Evolutionary conservation across 257 asterid species (phyloP).

Genomic region (Solanum sitiens): DNA sequence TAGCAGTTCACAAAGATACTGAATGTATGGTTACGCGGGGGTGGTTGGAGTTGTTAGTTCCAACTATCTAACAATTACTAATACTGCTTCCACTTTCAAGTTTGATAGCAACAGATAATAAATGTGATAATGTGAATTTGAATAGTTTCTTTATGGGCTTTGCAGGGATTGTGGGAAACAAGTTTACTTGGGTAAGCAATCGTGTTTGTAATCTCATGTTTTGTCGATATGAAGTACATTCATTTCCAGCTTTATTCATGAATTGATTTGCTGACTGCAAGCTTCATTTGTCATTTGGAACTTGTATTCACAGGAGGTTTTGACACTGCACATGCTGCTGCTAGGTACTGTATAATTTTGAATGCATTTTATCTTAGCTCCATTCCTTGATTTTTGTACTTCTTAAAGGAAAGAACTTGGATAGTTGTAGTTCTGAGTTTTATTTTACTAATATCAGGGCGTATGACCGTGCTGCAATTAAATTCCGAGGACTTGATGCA

Average conservation of each 20-base stretch:
- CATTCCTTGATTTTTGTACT: background rate
- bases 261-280: background rate
- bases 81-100: background rate
- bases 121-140: background rate
- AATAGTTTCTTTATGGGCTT: background rate
- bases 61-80: background rate
- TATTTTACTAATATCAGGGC: slow-evolving; percentile 46
- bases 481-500: slow-evolving; percentile 87
- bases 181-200: slow-evolving; percentile 72
- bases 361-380: background rate
- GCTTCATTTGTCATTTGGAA: slow-evolving; percentile 1
- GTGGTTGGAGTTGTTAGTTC: background rate
- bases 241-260: background rate
- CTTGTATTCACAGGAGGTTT: slow-evolving; percentile 53
- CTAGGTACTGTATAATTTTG: slow-evolving; percentile 45
- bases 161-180: slow-evolving; percentile 97
- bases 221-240: background rate
- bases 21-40: background rate
- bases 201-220: background rate
- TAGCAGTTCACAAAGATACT: too few relatives aligned
- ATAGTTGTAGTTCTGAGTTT: background rate
- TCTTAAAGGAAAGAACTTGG: background rate
- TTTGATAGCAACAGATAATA: background rate
- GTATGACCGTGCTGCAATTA: slow-evolving; percentile 88
- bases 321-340: slow-evolving; percentile 96